phyloP scores from a whole-genome alignment of 495 filamentous ascomycete species.

The Cenococcum geophilum region DNA sequence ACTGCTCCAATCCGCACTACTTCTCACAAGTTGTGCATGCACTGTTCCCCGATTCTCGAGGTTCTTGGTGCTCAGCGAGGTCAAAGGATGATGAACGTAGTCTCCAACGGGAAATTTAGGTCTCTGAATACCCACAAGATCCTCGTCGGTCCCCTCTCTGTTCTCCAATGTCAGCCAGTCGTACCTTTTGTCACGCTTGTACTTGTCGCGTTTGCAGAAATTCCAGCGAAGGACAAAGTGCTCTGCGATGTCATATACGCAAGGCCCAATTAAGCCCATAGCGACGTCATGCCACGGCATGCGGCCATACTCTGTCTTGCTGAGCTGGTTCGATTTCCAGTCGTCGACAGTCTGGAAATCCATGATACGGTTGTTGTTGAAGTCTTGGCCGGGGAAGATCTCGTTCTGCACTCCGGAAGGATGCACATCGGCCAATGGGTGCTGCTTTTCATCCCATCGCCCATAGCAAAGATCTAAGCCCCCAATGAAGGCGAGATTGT shows the following conservation, averaged over 20 bases:
- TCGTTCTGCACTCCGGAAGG: constrained; percentile 75
- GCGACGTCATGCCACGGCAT: constrained; percentile 98
- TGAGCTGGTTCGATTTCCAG: constrained; percentile 90
- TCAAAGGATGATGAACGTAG: constrained; percentile 75
- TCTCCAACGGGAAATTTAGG: constrained; percentile 80
- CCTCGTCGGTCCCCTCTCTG: constrained; percentile 72
- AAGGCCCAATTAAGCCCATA: constrained; percentile 82
- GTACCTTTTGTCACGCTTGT: constrained; percentile 73
- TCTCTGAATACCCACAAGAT: constrained; percentile 78
- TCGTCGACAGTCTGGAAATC: constrained; percentile 87
- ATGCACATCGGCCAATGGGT: constrained; percentile 80
- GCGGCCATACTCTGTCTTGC: constrained; percentile 82
- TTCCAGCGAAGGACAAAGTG: constrained; percentile 97
- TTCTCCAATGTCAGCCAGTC: constrained; percentile 81
- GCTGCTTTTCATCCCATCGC: constrained; percentile 82
- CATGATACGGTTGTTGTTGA: constrained; percentile 88
- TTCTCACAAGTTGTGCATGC: constrained; percentile 76
- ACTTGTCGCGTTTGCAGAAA: constrained; percentile 94
- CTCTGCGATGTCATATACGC: constrained; percentile 90
- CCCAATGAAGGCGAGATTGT: constrained; percentile 82
- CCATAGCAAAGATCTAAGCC: constrained; percentile 96
- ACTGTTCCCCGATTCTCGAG: constrained; percentile 61
- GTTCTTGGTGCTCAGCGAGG: constrained; percentile 51
- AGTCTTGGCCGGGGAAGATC: constrained; percentile 92
- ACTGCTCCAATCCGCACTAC: constrained; percentile 90